These are phyloP conservation scores for Maudiozyma turicensis DNA, from an alignment of 805 yeast genomes.

Conservation along the genomic window DNA sequence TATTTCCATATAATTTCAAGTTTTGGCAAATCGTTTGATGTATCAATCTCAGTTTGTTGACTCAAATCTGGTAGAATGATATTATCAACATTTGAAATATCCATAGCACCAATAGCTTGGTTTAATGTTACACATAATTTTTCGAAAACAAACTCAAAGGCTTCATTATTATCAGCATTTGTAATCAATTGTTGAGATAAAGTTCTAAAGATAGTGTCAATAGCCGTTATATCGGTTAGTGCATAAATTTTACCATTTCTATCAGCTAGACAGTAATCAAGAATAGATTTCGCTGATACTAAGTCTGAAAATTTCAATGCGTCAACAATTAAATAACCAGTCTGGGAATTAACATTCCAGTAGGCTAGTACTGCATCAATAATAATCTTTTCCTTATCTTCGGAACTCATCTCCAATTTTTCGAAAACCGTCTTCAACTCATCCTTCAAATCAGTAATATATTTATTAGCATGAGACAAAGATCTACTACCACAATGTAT, in stretches of 20 bases:
- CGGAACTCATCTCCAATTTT: conserved; percentile 21
- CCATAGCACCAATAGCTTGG: conserved; percentile 14
- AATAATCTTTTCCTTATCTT: conserved; percentile 34
- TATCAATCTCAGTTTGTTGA: conserved; percentile 20
- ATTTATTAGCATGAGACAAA: conserved; percentile 60
- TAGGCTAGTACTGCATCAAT: conserved; percentile 48
- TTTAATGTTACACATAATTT: conserved; percentile 17
- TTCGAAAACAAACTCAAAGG: conserved; percentile 25
- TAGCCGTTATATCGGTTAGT: conserved; percentile 37
- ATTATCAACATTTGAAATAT: conserved; percentile 8
- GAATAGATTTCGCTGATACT: conserved; percentile 33
- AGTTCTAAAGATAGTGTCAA: conserved; percentile 35
- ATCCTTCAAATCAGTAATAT: conserved; percentile 34
- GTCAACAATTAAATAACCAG: conserved; percentile 51
- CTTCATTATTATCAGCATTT: conserved; percentile 17
- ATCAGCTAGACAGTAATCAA: conserved; percentile 34
- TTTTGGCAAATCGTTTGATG: conserved; percentile 20
- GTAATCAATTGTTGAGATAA: conserved; percentile 18
- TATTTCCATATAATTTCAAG: conserved; percentile 36
- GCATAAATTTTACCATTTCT: conserved; percentile 26
- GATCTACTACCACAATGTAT: conserved; percentile 85
- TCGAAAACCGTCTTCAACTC: conserved; percentile 30
- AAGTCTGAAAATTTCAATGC: conserved; percentile 40
- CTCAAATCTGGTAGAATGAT: conserved; percentile 12
- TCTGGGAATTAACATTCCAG: conserved; percentile 59